These are phyloP conservation scores for Balansia obtecta DNA, from an alignment of 2,329 filamentous ascomycete species.

Conservation along the genomic window DNA sequence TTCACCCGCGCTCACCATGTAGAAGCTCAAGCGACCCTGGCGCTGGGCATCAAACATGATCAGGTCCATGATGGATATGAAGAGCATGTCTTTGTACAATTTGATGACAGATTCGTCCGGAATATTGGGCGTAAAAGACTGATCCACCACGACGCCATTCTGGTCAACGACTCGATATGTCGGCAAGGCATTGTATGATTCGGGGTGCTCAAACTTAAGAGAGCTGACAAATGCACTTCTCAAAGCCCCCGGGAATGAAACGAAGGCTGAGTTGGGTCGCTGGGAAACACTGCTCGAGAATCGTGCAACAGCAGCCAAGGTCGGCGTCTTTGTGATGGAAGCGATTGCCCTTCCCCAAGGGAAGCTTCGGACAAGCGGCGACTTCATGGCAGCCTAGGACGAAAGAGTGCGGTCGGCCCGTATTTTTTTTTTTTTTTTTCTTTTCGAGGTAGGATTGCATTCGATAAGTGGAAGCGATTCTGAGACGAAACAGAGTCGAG, in stretches of 20 bases:
- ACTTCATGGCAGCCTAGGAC: constrained; percentile 17
- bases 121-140: constrained; percentile 55
- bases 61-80: constrained; percentile 76
- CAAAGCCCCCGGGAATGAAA: constrained; percentile 84
- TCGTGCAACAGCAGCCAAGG: constrained; percentile 17
- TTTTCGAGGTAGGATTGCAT: too few relatives aligned
- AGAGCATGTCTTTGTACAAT: constrained; percentile 54
- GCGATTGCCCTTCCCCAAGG: constrained; percentile 15
- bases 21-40: constrained; percentile 88
- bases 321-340: constrained; percentile 11
- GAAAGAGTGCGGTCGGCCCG: neutral
- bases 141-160: constrained; percentile 72
- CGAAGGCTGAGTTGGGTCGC: constrained; percentile 39
- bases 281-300: constrained; percentile 40
- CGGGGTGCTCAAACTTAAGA: constrained; percentile 66
- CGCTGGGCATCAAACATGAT: constrained; percentile 98
- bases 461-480: neutral
- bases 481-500: neutral
- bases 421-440: too few relatives aligned
- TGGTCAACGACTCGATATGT: constrained; percentile 91
- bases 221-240: constrained; percentile 83
- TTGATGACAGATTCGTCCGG: constrained; percentile 48
- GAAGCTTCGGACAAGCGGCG: constrained; percentile 19
- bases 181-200: constrained; percentile 62
- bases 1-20: constrained; percentile 92